A percentile compares a stretch with the other conserved stretches of the same genome.
Conservation (phyloP, 345 rosid species). For the Sapria himalayana region DNA sequence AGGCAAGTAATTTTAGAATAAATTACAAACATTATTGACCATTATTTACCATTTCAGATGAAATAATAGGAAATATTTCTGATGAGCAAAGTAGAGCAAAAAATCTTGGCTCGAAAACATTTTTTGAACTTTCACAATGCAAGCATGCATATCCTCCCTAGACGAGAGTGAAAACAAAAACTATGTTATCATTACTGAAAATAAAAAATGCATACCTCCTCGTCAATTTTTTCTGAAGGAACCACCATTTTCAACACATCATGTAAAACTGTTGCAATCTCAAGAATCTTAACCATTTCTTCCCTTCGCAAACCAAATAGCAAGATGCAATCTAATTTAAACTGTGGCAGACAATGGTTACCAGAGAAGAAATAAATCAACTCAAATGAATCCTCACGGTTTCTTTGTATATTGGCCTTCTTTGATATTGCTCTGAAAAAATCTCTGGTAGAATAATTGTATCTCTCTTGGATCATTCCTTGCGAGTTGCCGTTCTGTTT, state of each 20-base stretch:
- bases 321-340: conserved; percentile 7
- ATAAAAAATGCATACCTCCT: conserved; percentile 24
- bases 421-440: conserved; percentile 34
- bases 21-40: too few species aligned
- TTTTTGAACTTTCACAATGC: conserved; percentile 8
- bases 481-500: conserved; percentile 20
- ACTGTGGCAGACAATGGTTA: not conserved
- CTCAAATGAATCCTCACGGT: conserved; percentile 37
- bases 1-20: too few species aligned
- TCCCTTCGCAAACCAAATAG: conserved; percentile 35
- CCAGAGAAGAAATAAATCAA: not conserved
- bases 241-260: conserved; percentile 61
- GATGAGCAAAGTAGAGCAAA: too few species aligned
- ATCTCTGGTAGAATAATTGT: conserved; percentile 42
- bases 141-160: conserved; percentile 2
- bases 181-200: conserved; percentile 3
- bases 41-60: too few species aligned
- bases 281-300: conserved; percentile 76
- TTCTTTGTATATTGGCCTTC: conserved; percentile 34
- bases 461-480: conserved; percentile 44
- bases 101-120: too few species aligned
- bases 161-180: too few species aligned
- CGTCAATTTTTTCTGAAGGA: conserved; percentile 24
- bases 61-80: too few species aligned
- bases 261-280: conserved; percentile 69